phyloP scores from a whole-genome alignment of 2,329 filamentous ascomycete species.

The Clonostachys chloroleuca region DNA sequence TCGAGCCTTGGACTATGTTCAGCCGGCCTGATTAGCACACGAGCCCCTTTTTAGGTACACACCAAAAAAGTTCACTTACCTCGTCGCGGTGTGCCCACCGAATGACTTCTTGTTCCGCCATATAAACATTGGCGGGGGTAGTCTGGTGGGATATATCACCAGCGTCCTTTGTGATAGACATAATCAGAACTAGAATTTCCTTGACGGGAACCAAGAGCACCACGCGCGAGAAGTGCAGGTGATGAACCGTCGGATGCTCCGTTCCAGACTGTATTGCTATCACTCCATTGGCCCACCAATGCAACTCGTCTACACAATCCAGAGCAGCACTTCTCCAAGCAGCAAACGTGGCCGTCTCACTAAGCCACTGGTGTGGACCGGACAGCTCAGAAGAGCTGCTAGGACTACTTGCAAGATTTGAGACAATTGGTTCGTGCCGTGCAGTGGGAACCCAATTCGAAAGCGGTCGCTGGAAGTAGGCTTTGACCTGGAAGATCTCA shows the following conservation, averaged over 20 bases:
- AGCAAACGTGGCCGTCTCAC: not conserved
- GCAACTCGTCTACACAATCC: constrained; percentile 45
- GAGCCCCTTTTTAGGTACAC: too few species aligned
- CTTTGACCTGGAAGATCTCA: constrained; percentile 8
- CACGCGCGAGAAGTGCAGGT: constrained; percentile 47
- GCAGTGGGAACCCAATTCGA: constrained; percentile 11
- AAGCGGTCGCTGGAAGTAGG: constrained; percentile 8
- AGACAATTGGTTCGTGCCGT: not conserved
- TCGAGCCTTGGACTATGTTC: constrained; percentile 30
- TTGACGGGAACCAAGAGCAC: constrained; percentile 38
- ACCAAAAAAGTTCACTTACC: constrained; percentile 7
- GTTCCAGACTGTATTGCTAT: constrained; percentile 39
- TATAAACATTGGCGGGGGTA: not conserved
- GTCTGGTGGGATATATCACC: not conserved
- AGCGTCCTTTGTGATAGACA: not conserved
- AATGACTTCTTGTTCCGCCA: constrained; percentile 10
- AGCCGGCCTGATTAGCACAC: too few species aligned
- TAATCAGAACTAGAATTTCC: not conserved
- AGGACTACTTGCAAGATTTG: too few species aligned
- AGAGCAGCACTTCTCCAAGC: constrained; percentile 34
- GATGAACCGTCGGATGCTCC: constrained; percentile 47
- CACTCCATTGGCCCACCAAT: constrained; percentile 49
- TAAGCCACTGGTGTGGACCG: not conserved
- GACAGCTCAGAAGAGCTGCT: too few species aligned
- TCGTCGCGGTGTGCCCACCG: constrained; percentile 19